A percentile compares a stretch with the other conserved stretches of the same genome.
These are phyloP conservation scores for Aspergillus aculeatus DNA, from an alignment of 2,329 filamentous ascomycete species.

Conservation along the genomic window DNA sequence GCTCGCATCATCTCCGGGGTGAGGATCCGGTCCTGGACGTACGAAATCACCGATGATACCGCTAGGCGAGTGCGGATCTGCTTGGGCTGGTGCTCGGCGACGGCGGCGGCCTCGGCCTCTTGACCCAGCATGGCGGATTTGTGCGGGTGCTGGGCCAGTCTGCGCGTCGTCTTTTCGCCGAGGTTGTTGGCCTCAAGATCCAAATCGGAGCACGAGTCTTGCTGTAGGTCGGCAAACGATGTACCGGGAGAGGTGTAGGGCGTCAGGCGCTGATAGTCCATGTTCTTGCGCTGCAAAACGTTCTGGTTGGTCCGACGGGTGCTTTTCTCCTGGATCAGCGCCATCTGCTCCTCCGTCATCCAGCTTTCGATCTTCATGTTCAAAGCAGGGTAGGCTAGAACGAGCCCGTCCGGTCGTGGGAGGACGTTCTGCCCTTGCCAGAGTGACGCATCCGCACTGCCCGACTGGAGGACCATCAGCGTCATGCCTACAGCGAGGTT, in stretches of 20 bases:
- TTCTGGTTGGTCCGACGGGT: constrained; percentile 74
- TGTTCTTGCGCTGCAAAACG: constrained; percentile 79
- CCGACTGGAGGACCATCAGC: constrained; percentile 84
- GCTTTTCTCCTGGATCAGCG: constrained; percentile 79
- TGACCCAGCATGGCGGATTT: constrained; percentile 21
- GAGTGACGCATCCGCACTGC: constrained; percentile 55
- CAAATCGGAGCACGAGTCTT: constrained; percentile 18
- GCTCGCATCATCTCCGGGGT: constrained; percentile 98
- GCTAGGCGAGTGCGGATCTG: constrained; percentile 79
- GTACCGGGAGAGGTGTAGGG: constrained; percentile 72
- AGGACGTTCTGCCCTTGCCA: constrained; percentile 60
- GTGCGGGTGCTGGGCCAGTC: constrained; percentile 31
- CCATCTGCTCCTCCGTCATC: constrained; percentile 99
- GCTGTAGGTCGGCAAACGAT: constrained; percentile 64
- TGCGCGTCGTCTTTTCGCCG: constrained; percentile 22
- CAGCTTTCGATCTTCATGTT: constrained; percentile 98
- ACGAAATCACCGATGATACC: constrained; percentile 95
- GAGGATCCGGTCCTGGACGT: constrained; percentile 92
- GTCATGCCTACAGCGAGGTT: constrained; percentile 78
- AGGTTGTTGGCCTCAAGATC: constrained; percentile 18
- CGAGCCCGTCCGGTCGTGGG: constrained; percentile 73
- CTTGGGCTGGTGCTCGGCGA: constrained; percentile 42
- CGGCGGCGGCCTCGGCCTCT: constrained; percentile 36
- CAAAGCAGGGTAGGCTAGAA: constrained; percentile 84
- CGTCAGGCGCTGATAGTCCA: constrained; percentile 81